Percentiles rank a stretch among this genome's conserved stretches.
Conservation (phyloP, 495 filamentous ascomycete species). For the Cercophora samala region DNA sequence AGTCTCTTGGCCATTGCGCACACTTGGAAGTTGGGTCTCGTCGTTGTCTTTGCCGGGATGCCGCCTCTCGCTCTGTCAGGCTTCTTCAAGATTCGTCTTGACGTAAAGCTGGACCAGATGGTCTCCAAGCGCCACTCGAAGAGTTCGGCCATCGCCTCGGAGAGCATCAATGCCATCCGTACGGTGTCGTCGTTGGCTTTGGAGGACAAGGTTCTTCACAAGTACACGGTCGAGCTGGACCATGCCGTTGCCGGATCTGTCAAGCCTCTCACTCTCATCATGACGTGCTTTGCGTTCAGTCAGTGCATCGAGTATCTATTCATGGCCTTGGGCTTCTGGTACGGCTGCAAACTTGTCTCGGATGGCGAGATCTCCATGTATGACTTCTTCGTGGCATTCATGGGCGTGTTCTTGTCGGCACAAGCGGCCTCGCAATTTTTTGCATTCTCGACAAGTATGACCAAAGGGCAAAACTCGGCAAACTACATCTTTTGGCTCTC, state of each 20-base stretch:
- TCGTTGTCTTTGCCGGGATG: constrained; percentile 64
- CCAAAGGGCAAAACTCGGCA: constrained; percentile 42
- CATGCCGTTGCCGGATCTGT: constrained; percentile 59
- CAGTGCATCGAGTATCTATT: constrained; percentile 61
- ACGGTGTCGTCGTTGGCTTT: constrained; percentile 89
- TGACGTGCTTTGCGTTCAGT: constrained; percentile 70
- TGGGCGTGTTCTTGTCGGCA: constrained; percentile 54
- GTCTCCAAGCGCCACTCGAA: constrained; percentile 44
- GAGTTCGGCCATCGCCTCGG: constrained; percentile 77
- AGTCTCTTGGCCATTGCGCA: constrained; percentile 64
- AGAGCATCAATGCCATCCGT: constrained; percentile 85
- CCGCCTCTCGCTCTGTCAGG: constrained; percentile 76
- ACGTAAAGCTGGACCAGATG: constrained; percentile 63
- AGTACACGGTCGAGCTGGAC: constrained; percentile 66
- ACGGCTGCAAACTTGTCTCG: constrained; percentile 52
- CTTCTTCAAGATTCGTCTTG: constrained; percentile 82
- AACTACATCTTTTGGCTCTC: constrained; percentile 49
- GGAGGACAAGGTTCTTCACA: constrained; percentile 67
- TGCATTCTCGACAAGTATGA: constrained; percentile 43
- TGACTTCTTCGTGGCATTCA: constrained; percentile 59
- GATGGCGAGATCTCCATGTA: constrained; percentile 42
- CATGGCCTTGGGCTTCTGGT: constrained; percentile 59
- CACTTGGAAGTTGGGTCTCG: constrained; percentile 89
- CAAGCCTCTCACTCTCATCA: constrained; percentile 63
- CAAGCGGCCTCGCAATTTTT: constrained; percentile 56